phyloP scores from a whole-genome alignment of 2,329 filamentous ascomycete species.

The Didymella lethalis region DNA sequence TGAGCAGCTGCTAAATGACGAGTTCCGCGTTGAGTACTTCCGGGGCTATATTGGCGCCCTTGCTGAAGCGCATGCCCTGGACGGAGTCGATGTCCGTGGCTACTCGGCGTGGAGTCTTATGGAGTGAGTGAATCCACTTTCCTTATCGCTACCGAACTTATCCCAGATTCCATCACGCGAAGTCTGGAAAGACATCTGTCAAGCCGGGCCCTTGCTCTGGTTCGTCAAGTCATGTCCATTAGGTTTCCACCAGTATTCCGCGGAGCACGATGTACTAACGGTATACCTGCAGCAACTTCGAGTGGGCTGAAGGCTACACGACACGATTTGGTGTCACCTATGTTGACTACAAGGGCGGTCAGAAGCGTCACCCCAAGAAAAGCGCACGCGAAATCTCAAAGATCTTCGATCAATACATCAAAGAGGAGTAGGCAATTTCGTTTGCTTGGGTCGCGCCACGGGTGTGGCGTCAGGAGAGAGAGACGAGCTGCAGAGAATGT shows the following conservation, averaged over 20 bases:
- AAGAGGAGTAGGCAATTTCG: conserved; percentile 59
- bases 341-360: conserved; percentile 81
- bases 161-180: not conserved
- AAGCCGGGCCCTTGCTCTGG: not conserved
- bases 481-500: conserved; percentile 23
- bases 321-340: conserved; percentile 85
- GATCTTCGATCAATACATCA: conserved; percentile 75
- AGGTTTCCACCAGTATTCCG: conserved; percentile 13
- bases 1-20: conserved; percentile 78
- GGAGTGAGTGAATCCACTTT: conserved; percentile 64
- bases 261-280: conserved; percentile 27
- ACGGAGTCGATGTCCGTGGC: conserved; percentile 79
- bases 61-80: conserved; percentile 73
- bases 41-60: conserved; percentile 77
- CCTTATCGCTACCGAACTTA: conserved; percentile 14
- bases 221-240: not conserved
- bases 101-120: conserved; percentile 90
- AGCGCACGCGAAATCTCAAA: conserved; percentile 75
- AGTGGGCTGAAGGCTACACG: conserved; percentile 91
- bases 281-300: conserved; percentile 71
- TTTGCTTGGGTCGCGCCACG: conserved; percentile 13
- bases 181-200: conserved; percentile 4
- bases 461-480: conserved; percentile 29
- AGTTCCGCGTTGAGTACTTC: conserved; percentile 84
- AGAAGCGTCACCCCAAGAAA: conserved; percentile 84